These are phyloP conservation scores for Colletotrichum ledebouriae DNA, from an alignment of 2,329 filamentous ascomycete genomes.

Conservation along the genomic window DNA sequence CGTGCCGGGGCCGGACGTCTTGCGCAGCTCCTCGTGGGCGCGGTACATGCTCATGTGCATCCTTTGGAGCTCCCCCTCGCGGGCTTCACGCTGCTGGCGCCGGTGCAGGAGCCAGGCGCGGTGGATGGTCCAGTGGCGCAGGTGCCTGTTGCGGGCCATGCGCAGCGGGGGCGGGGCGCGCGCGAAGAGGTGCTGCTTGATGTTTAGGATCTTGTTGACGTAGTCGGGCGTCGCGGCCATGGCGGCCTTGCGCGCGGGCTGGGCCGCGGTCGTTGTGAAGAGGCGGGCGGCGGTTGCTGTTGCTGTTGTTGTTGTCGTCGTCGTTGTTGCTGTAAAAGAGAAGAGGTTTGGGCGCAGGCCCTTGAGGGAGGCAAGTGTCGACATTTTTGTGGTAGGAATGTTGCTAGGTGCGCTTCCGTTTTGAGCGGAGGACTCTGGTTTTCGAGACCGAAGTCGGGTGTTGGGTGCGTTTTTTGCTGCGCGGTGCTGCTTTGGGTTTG, in stretches of 20 bases:
- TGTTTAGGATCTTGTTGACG: slow-evolving; percentile 58
- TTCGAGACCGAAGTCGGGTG: too few relatives aligned
- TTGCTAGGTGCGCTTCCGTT: not conserved
- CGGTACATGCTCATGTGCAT: slow-evolving; percentile 85
- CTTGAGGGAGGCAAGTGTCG: not conserved
- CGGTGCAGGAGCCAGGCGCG: slow-evolving; percentile 91
- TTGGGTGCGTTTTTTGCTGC: too few relatives aligned
- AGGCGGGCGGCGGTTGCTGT: slow-evolving; percentile 40
- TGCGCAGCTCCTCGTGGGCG: slow-evolving; percentile 87
- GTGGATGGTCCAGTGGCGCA: slow-evolving; percentile 99
- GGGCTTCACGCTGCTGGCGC: slow-evolving; percentile 73
- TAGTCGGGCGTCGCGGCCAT: slow-evolving; percentile 51
- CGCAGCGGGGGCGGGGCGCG: slow-evolving; percentile 78
- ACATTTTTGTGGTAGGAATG: not conserved
- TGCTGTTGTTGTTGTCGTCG: slow-evolving; percentile 32
- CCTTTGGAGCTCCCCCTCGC: slow-evolving; percentile 80
- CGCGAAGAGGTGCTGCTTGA: slow-evolving; percentile 64
- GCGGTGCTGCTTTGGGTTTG: too few relatives aligned
- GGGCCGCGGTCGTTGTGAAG: slow-evolving; percentile 49
- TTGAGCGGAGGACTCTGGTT: too few relatives aligned
- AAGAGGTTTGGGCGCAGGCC: not conserved
- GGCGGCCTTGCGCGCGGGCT: slow-evolving; percentile 45
- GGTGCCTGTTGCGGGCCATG: slow-evolving; percentile 86
- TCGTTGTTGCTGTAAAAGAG: not conserved
- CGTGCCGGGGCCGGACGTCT: slow-evolving; percentile 67